Evolutionary conservation across 768 basidiomycete genomes (phyloP).

Genomic region (Omphalotus guepiniiformis): DNA sequence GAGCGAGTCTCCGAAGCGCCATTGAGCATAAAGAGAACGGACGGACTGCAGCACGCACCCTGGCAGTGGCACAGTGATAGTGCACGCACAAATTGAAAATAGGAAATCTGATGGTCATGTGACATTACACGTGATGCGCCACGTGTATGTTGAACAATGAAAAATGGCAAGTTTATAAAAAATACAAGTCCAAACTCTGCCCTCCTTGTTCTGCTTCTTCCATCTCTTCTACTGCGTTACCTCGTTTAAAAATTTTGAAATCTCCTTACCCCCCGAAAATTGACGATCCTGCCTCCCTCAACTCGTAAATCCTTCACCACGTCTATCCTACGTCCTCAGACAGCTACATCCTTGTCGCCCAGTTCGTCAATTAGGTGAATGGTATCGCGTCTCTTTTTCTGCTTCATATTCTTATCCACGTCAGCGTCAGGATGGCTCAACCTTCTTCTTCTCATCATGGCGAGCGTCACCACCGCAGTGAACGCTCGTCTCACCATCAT

Average conservation of each 20-base stretch:
- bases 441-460: slow-evolving; percentile 80
- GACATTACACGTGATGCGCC: slow-evolving; percentile 15
- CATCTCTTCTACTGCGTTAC: too few species aligned
- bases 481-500: slow-evolving; percentile 68
- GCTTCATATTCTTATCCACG: slow-evolving; percentile 10
- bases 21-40: slow-evolving; percentile 2
- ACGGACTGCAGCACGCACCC: too few species aligned
- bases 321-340: slow-evolving; percentile 58
- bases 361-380: slow-evolving; percentile 49
- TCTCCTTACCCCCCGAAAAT: neutral
- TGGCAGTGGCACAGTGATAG: slow-evolving; percentile 1
- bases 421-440: slow-evolving; percentile 80
- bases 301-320: slow-evolving; percentile 36
- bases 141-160: slow-evolving; percentile 48
- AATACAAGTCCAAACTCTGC: slow-evolving; percentile 22
- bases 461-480: slow-evolving; percentile 52
- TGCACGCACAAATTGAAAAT: slow-evolving; percentile 8
- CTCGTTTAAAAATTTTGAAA: slow-evolving; percentile 9
- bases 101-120: slow-evolving; percentile 24
- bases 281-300: slow-evolving; percentile 8
- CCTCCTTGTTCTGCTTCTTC: slow-evolving; percentile 15
- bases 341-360: slow-evolving; percentile 76
- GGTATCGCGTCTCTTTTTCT: slow-evolving; percentile 8
- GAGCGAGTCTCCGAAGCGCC: slow-evolving; percentile 7
- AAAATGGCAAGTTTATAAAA: slow-evolving; percentile 31